These are phyloP conservation scores for Prinsepia uniflora DNA, from an alignment of 306 rosid species.

Conservation along the genomic window DNA sequence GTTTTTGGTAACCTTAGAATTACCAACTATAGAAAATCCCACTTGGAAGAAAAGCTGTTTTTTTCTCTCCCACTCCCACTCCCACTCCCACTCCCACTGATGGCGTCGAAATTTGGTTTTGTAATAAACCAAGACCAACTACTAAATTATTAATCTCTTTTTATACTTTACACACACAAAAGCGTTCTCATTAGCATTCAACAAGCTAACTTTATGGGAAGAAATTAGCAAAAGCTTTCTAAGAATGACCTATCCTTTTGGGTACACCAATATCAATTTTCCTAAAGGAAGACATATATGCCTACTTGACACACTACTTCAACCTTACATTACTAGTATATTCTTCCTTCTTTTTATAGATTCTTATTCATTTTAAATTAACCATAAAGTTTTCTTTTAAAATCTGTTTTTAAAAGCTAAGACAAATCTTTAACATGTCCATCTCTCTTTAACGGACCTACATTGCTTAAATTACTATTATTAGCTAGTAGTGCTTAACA, in stretches of 20 bases:
- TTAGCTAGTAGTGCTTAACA: slow-evolving; percentile 21
- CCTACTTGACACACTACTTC: slow-evolving; percentile 51
- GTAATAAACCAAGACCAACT: slow-evolving; percentile 25
- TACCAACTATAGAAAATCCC: slow-evolving; percentile 73
- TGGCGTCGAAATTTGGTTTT: slow-evolving; percentile 45
- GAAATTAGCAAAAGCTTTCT: slow-evolving; percentile 44
- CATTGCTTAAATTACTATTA: slow-evolving; percentile 26
- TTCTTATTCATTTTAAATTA: slow-evolving; percentile 23
- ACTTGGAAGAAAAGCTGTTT: slow-evolving; percentile 60
- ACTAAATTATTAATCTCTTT: slow-evolving; percentile 23
- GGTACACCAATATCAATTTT: slow-evolving; percentile 13
- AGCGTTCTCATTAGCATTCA: slow-evolving; percentile 30
- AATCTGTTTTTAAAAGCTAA: slow-evolving; percentile 50
- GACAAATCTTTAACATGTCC: slow-evolving; percentile 46
- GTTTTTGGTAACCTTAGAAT: slow-evolving; percentile 57
- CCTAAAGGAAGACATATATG: slow-evolving; percentile 47
- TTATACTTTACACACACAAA: slow-evolving; percentile 50
- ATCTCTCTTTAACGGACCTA: slow-evolving; percentile 34
- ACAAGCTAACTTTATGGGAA: slow-evolving; percentile 25
- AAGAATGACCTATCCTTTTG: slow-evolving; percentile 38
- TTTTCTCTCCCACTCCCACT: background rate
- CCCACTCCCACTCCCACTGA: slow-evolving; percentile 35
- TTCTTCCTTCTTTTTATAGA: slow-evolving; percentile 29
- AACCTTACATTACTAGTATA: slow-evolving; percentile 39
- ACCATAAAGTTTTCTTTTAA: slow-evolving; percentile 38